Base-by-base conservation (phyloP, 768 basidiomycete genomes). In the Tubosaeta sp. region DNA sequence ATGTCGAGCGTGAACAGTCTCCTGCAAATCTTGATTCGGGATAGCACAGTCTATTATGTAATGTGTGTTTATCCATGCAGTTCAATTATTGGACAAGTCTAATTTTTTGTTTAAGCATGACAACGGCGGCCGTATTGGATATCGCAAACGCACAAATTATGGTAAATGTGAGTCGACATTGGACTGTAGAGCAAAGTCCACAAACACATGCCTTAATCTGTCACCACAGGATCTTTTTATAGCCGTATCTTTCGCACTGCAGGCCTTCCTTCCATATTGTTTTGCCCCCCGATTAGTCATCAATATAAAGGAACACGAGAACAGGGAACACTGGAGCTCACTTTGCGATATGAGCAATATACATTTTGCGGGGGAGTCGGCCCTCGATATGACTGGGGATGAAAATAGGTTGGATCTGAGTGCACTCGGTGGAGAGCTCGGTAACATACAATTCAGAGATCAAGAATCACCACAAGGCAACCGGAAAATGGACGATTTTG, bases 21-120 rank as follows among this genome's bases (percentile, higher is more conserved):
- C 0, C 3, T 58, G 30, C 45, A 38, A 25, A 56, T 61, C 43
- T 24, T 61, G 25, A 43, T 55, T 39, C 52, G 59, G 11, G 60
- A 61, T 44, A 61, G 54, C 46, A 58, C 48, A 0, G 34, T 60
- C 21, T 61, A 61, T 48, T 61, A 58, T 1, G 52, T 54, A 1
- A 55, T 61, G 60, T 61, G 34, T 1, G 59, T 53, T 21, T n/a
- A n/a, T 1, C 12, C 10, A 13, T 22, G 24, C 19, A n/a, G 4
- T 38, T 6, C 12, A 9, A 11, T 40, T 10, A 1, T 18, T 18
- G 18, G 31, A 30, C 1, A 9, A 35, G 30, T 19, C 31, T 7
- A 42, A 13, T 9, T 4, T 8, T 8, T 8, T 21, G 9, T 27
- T n/a, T 40, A 38, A 62, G 60, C 6, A 54, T 25, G 16, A 14